Percentiles rank a stretch among this genome's conserved stretches.
Evolutionary conservation across 1,284 basidiomycete genomes (phyloP).

Genomic region (Bjerkandera adusta): DNA sequence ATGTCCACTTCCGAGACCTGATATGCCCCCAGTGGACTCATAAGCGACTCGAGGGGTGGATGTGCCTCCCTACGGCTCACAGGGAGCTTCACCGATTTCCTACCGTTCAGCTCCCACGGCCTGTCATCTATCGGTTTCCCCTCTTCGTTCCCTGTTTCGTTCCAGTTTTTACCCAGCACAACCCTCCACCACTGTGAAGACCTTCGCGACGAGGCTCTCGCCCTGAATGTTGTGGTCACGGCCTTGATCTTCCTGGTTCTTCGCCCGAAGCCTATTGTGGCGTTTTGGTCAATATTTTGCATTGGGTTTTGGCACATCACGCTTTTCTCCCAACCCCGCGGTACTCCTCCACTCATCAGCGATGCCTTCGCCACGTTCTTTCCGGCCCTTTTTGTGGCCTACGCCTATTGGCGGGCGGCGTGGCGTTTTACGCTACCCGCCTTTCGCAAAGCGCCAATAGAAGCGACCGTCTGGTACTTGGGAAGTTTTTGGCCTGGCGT

Average conservation of each 20-base stretch:
- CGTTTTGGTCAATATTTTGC: conserved; percentile 78
- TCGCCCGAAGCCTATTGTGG: conserved; percentile 68
- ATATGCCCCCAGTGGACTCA: conserved; percentile 53
- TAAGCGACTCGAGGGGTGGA: conserved; percentile 67
- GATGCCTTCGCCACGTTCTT: conserved; percentile 76
- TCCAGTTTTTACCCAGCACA: conserved; percentile 41
- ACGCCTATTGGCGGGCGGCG: conserved; percentile 77
- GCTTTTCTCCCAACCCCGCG: conserved; percentile 76
- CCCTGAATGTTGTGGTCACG: conserved; percentile 68
- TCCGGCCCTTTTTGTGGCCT: conserved; percentile 76
- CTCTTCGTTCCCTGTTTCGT: conserved; percentile 68
- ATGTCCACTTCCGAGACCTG: conserved; percentile 2
- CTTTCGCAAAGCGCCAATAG: conserved; percentile 68
- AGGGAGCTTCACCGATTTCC: conserved; percentile 71
- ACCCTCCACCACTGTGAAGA: conserved; percentile 67
- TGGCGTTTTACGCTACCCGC: conserved; percentile 75
- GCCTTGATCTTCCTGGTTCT: conserved; percentile 70
- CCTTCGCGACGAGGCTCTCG: conserved; percentile 63
- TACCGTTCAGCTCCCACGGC: conserved; percentile 59
- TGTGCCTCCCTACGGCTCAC: conserved; percentile 72
- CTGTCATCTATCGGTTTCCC: conserved; percentile 74
- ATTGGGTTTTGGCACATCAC: conserved; percentile 88
- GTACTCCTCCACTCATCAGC: conserved; percentile 66
- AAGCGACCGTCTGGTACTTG: conserved; percentile 73
- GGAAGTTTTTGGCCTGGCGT: conserved; percentile 82